Base-by-base conservation (phyloP, 2,329 filamentous ascomycete species). In the Nemania sp. region DNA sequence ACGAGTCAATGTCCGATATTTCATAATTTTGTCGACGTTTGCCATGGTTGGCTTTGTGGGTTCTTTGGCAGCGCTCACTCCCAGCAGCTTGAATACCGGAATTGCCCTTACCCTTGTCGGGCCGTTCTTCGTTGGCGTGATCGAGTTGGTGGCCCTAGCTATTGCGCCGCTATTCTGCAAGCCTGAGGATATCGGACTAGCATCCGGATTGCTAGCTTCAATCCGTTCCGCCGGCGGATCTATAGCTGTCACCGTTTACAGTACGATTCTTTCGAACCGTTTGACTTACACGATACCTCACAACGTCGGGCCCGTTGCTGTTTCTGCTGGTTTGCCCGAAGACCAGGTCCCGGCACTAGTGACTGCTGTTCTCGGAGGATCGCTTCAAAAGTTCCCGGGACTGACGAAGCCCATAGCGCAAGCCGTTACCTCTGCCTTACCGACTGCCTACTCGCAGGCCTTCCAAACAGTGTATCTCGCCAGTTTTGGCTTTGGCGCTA, bases 381-480 rank as follows among this genome's bases (percentile, higher is more conserved):
- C 68, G 4, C 65, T 74, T 4, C 57, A 61, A 3, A 54, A 57
- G 9, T 63, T 72, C 39, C 59, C 69, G 0, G 68, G 69, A 2
- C 49, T 75, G 24, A 72, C 67, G 1, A 60, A 61, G 1, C 57
- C 61, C 0, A 65, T 75, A 3, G 59, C 68, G 14, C 63, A 61
- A 2, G 68, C 70, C 0, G 71, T 73, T 0, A 52, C 57, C 2
- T 57, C 49, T 3, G 70, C n/a, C n/a, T n/a, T n/a, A n/a, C n/a
- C n/a, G n/a, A n/a, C n/a, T n/a, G n/a, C n/a, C n/a, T n/a, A n/a
- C n/a, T n/a, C n/a, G n/a, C n/a, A n/a, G n/a, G n/a, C n/a, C n/a
- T 67, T 73, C 56, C 65, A 70, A 52, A 74, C 73, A 1, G 72
- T 77, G 0, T 77, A 73, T 28, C 53, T 75, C 1, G 68, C 68